Evolutionary conservation across 2,329 filamentous ascomycete species (phyloP).

Genomic region (Neurospora crassa): DNA sequence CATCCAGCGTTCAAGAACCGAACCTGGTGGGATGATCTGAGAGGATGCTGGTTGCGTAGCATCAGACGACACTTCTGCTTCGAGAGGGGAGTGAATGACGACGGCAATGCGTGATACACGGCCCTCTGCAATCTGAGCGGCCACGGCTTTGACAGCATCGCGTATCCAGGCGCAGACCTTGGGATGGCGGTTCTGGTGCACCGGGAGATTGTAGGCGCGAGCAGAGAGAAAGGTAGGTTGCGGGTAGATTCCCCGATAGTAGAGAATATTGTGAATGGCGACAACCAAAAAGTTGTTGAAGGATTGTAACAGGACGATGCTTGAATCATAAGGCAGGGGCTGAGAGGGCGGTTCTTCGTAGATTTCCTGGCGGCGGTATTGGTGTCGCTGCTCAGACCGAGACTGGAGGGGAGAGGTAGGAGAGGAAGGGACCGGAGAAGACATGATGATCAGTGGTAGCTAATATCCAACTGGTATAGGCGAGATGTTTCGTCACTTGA

Average conservation of each 20-base stretch:
- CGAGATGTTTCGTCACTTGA: background rate
- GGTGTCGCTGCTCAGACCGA: background rate
- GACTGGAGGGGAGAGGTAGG: background rate
- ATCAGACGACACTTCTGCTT: background rate
- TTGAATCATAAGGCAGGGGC: background rate
- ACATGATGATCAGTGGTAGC: background rate
- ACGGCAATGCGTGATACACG: constrained; percentile 37
- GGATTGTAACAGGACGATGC: constrained; percentile 23
- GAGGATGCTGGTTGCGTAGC: background rate
- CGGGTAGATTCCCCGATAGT: constrained; percentile 73
- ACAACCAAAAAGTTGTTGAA: constrained; percentile 76
- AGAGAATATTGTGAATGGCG: constrained; percentile 77
- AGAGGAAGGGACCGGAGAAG: background rate
- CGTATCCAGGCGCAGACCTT: constrained; percentile 77
- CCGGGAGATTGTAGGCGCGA: constrained; percentile 73
- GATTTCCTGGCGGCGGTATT: background rate
- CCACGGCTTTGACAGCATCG: constrained; percentile 66
- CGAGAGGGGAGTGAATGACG: constrained; percentile 32
- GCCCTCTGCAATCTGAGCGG: constrained; percentile 56
- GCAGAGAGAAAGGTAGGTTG: constrained; percentile 65
- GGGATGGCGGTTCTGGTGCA: constrained; percentile 79
- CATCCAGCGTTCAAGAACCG: constrained; percentile 51
- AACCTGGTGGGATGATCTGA: constrained; percentile 19
- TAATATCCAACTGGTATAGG: background rate
- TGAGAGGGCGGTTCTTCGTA: background rate